Percentiles rank a stretch among this genome's conserved stretches.
Conservation (phyloP, 2,329 filamentous ascomycete species). For the Penicillium sp. region DNA sequence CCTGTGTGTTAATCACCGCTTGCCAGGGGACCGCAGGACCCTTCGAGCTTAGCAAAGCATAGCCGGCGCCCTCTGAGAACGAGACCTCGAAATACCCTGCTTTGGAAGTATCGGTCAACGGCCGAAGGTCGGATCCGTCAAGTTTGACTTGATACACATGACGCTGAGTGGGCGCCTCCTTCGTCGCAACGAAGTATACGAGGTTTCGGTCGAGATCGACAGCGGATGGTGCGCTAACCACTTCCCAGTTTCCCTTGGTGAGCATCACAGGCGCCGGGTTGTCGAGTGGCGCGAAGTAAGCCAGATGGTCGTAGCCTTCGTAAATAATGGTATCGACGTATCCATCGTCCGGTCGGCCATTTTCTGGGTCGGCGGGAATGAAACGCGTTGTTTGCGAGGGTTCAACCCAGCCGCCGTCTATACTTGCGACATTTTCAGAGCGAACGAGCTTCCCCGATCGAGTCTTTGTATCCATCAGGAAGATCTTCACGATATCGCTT, state of each 20-base stretch:
- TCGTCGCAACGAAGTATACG: conserved; percentile 85
- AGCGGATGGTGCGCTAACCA: conserved; percentile 75
- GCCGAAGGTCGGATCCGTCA: conserved; percentile 65
- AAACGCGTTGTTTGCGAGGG: conserved; percentile 80
- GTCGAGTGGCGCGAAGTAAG: conserved; percentile 86
- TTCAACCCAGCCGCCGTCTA: conserved; percentile 98
- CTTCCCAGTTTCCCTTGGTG: conserved; percentile 87
- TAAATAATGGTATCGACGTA: conserved; percentile 90
- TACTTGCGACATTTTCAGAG: conserved; percentile 67
- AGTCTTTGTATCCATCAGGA: conserved; percentile 71
- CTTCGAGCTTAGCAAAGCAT: conserved; percentile 74
- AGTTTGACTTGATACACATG: conserved; percentile 88
- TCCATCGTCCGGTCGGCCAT: conserved; percentile 73
- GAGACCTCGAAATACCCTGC: conserved; percentile 77
- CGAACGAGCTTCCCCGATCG: conserved; percentile 74
- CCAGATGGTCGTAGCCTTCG: conserved; percentile 82
- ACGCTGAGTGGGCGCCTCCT: conserved; percentile 80
- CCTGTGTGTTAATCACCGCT: conserved; percentile 78
- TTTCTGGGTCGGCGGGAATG: conserved; percentile 73
- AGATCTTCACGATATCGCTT: conserved; percentile 81
- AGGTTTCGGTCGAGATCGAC: conserved; percentile 79
- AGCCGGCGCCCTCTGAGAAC: conserved; percentile 78
- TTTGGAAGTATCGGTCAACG: conserved; percentile 67
- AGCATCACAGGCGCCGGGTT: conserved; percentile 76
- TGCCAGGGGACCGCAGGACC: conserved; percentile 88